Evolutionary conservation across 208 protist species (phyloP).

Genomic region (Sergeia podlipaevii): DNA sequence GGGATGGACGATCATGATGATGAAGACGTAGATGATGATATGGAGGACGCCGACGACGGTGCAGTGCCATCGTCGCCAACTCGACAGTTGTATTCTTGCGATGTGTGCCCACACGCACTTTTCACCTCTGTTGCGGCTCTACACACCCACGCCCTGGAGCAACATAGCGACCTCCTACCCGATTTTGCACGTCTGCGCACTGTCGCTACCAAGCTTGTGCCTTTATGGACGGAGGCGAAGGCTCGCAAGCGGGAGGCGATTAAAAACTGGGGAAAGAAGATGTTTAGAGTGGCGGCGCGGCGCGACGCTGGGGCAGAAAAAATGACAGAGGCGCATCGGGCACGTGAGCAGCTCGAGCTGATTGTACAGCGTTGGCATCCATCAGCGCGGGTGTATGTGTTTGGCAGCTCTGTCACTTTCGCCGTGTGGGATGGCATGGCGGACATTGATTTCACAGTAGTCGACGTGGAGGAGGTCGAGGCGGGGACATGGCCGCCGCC

Average conservation of each 20-base stretch:
- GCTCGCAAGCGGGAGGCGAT: constrained; percentile 26
- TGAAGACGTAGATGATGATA: constrained; percentile 8
- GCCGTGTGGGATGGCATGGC: constrained; percentile 83
- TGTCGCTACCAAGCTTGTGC: constrained; percentile 38
- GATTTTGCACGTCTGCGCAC: constrained; percentile 51
- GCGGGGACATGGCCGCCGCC: constrained; percentile 68
- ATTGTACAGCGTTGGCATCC: constrained; percentile 79
- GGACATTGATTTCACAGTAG: constrained; percentile 89
- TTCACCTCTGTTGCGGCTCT: constrained; percentile 44
- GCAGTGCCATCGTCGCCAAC: background rate
- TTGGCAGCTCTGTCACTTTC: constrained; percentile 81
- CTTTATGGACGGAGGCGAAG: constrained; percentile 39
- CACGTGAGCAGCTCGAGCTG: constrained; percentile 75
- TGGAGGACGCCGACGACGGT: background rate
- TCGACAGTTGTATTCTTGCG: constrained; percentile 56
- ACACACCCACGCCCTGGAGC: constrained; percentile 47
- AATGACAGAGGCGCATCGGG: constrained; percentile 75
- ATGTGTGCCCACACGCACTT: constrained; percentile 56
- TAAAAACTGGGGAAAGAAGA: constrained; percentile 38
- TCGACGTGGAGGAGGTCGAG: constrained; percentile 68
- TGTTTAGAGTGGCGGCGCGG: constrained; percentile 49
- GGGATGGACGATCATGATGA: background rate
- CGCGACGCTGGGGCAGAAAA: constrained; percentile 74
- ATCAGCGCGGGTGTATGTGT: constrained; percentile 73
- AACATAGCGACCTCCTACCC: constrained; percentile 37